Conservation (phyloP, 208 protist genomes). For the Trypanosoma cruzi region DNA sequence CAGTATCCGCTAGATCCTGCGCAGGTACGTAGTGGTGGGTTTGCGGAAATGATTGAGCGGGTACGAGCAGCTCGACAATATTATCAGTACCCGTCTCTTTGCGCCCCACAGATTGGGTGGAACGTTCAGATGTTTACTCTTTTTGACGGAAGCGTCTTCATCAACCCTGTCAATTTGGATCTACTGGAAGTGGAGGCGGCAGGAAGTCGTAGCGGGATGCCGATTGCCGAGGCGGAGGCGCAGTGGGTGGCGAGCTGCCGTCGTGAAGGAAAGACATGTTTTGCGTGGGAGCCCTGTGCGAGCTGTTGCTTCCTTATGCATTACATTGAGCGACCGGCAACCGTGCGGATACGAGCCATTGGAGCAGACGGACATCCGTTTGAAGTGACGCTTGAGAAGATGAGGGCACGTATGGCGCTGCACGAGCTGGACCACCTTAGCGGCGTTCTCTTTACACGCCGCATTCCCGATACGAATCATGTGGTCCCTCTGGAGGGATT, state of each 20-base stretch:
- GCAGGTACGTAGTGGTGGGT: constrained; percentile 44
- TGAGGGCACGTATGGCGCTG: constrained; percentile 82
- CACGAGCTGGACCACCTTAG: constrained; percentile 88
- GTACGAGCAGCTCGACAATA: constrained; percentile 70
- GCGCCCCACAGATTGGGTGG: constrained; percentile 87
- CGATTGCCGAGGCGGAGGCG: constrained; percentile 49
- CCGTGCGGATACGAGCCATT: constrained; percentile 53
- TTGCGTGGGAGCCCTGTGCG: constrained; percentile 91
- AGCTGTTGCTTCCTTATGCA: constrained; percentile 90
- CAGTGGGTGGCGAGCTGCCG: constrained; percentile 55
- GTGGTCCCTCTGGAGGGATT: constrained; percentile 89
- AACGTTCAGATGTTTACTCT: constrained; percentile 91
- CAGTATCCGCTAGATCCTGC: constrained; percentile 58
- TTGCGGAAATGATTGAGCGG: constrained; percentile 62
- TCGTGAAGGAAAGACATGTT: constrained; percentile 55
- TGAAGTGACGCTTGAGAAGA: constrained; percentile 53
- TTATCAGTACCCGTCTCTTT: constrained; percentile 91
- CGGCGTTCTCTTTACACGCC: constrained; percentile 84
- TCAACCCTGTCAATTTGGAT: constrained; percentile 87
- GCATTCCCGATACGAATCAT: constrained; percentile 85
- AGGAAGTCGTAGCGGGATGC: constrained; percentile 14
- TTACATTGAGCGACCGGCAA: constrained; percentile 88
- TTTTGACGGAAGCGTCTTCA: constrained; percentile 80
- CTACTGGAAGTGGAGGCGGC: constrained; percentile 38
- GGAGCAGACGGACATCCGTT: constrained; percentile 44